These are phyloP conservation scores for Nymphaea thermarum DNA, from an alignment of 164 flowering plant genomes.

Conservation along the genomic window DNA sequence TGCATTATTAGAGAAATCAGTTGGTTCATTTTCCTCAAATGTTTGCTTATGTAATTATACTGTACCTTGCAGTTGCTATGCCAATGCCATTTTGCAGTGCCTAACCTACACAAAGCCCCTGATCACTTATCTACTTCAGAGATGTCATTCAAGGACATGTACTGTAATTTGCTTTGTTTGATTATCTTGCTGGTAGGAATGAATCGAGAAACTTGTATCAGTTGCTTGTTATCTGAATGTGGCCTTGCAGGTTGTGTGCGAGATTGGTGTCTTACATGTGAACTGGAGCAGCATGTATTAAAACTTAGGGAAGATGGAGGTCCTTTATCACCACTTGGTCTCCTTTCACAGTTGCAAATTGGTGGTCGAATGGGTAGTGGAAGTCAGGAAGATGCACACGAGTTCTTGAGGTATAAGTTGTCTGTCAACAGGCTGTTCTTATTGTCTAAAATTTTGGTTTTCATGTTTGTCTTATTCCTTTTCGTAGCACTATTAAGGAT, in stretches of 20 bases:
- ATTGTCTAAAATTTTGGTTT: too few relatives aligned
- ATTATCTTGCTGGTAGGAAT: not conserved
- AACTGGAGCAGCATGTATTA: conserved; percentile 57
- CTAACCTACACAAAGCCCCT: conserved; percentile 80
- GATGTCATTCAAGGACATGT: conserved; percentile 72
- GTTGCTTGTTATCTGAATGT: not conserved
- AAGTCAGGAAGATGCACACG: conserved; percentile 95
- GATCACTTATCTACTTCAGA: conserved; percentile 42
- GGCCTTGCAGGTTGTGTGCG: conserved; percentile 34
- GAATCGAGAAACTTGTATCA: not conserved
- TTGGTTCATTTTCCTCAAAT: not conserved
- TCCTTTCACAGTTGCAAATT: conserved; percentile 49
- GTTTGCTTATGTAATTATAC: not conserved
- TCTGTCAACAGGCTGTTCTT: too few relatives aligned
- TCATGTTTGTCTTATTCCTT: too few relatives aligned
- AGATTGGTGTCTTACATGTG: conserved; percentile 87
- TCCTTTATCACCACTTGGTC: conserved; percentile 55
- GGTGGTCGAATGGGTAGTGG: conserved; percentile 73
- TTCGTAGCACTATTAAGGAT: not conserved
- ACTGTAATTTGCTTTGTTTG: conserved; percentile 6
- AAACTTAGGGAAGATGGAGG: conserved; percentile 48
- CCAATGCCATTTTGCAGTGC: conserved; percentile 89
- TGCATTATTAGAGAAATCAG: not conserved
- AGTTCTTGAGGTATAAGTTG: conserved; percentile 57
- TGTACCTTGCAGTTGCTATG: conserved; percentile 70